Evolutionary conservation across 257 asterid species (phyloP).

Genomic region (Avicennia marina): DNA sequence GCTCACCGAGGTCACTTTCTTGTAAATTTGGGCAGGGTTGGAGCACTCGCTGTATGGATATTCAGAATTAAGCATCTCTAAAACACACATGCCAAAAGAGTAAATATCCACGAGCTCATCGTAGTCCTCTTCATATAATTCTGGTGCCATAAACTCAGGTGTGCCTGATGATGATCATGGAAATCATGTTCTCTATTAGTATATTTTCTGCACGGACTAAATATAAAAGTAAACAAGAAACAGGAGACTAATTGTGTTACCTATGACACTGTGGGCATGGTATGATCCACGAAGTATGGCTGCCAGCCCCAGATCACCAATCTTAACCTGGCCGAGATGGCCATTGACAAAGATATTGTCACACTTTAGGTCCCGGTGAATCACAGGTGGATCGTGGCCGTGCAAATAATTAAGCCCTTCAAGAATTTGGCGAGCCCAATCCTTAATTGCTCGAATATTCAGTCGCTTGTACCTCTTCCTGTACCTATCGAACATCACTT

Average conservation of each 20-base stretch:
- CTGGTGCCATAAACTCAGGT: slow-evolving; percentile 92
- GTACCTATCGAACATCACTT: slow-evolving; percentile 34
- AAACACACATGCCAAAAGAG: slow-evolving; percentile 82
- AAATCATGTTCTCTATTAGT: slow-evolving; percentile 2
- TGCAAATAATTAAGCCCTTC: slow-evolving; percentile 71
- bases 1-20: slow-evolving; percentile 81
- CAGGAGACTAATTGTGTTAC: slow-evolving; percentile 23
- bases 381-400: slow-evolving; percentile 67
- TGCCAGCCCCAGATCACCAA: slow-evolving; percentile 82
- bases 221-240: background rate
- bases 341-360: slow-evolving; percentile 80
- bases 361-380: slow-evolving; percentile 82
- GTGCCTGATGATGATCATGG: slow-evolving; percentile 43
- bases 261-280: slow-evolving; percentile 85
- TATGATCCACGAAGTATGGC: slow-evolving; percentile 56
- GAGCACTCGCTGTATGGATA: slow-evolving; percentile 83
- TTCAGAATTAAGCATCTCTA: slow-evolving; percentile 77
- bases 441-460: slow-evolving; percentile 49
- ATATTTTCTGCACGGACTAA: background rate
- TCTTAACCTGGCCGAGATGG: slow-evolving; percentile 76
- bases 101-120: slow-evolving; percentile 73
- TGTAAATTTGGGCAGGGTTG: slow-evolving; percentile 89
- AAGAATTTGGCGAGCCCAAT: slow-evolving; percentile 71
- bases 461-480: slow-evolving; percentile 47
- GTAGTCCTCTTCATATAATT: slow-evolving; percentile 75